Evolutionary conservation across 495 filamentous ascomycete genomes (phyloP), one percentile per base, ranked within the genome.

Genomic region (Staphylotrichum tortipilum): DNA sequence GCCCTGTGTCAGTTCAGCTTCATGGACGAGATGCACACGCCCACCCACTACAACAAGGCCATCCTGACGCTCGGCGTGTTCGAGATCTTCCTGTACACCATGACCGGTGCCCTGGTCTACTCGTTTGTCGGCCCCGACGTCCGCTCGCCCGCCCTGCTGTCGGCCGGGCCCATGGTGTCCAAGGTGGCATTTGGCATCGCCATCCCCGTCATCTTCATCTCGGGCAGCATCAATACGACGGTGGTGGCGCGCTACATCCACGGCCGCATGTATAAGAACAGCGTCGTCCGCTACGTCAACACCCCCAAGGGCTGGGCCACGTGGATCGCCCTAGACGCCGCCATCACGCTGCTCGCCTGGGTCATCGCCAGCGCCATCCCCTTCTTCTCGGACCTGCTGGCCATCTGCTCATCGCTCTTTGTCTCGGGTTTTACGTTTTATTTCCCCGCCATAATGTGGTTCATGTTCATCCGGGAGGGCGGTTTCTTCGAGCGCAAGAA

Each of bases 131-230:
- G 88, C n/a, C 62, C 64, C 2, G 65, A 68, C n/a, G 86, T 91
- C 34, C 54, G 68, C 6, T 81, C 80, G 1, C 87, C 87, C 0
- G 85, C 86, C 4, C 74, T 91, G 0, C 75, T 80, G 14, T 82
- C 82, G 0, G 80, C 84, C 8, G 73, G 78, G 10, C 67, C 69
- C 1, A 23, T 78, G 0, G 61, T 90, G 14, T 76, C 78, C 49
- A 88, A 86, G 64, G 64, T 89, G 31, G 84, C 86, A 3, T 94
- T 85, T 58, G 88, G 87, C 15, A 72, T 94, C 50, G 87, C 86
- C 26, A 72, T 88, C 14, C 88, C 88, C 46, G 85, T 90, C 30
- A 84, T 90, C 62, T 83, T 87, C 64, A 85, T 63, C 74, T 78
- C 76, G 21, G 79, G 79, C 11, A 77, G 73, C 45, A 82, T 82